Evolutionary conservation across 257 asterid genomes (phyloP).

Genomic region (Ocimum tenuiflorum): DNA sequence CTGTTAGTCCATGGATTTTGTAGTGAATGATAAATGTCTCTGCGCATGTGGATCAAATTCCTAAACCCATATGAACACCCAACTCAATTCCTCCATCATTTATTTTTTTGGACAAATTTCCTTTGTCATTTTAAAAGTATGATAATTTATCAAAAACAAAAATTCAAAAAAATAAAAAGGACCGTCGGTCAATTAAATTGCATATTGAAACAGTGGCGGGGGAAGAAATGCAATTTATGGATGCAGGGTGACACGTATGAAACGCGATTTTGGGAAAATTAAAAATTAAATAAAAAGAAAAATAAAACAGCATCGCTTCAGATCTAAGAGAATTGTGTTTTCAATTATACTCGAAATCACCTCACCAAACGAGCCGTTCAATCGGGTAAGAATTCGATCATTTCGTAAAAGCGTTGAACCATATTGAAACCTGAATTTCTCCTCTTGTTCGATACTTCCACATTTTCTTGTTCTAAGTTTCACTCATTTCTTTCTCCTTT

Average conservation of each 20-base stretch:
- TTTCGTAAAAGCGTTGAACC: conserved; percentile 2
- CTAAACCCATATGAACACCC: no score
- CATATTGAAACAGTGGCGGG: not conserved
- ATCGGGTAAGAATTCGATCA: conserved; percentile 19
- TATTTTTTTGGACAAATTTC: no score
- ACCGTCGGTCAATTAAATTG: not conserved
- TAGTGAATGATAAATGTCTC: no score
- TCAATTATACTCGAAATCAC: conserved; percentile 19
- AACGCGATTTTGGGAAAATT: not conserved
- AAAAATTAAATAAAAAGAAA: not conserved
- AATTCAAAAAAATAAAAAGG: no score
- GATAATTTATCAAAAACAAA: no score
- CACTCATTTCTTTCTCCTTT: conserved; percentile 1
- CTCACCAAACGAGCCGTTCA: conserved; percentile 20
- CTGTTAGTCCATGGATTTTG: no score
- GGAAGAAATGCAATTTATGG: not conserved
- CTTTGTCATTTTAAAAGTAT: no score
- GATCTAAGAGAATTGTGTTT: conserved; percentile 28
- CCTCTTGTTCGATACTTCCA: not conserved
- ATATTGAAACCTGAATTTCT: conserved; percentile 4
- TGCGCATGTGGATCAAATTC: no score
- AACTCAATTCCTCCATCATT: no score
- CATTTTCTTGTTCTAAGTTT: not conserved
- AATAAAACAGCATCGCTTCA: conserved; percentile 17
- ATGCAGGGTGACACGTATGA: not conserved